Evolutionary conservation across 2,329 filamentous ascomycete genomes (phyloP).

Genomic region (Fusarium falciforme): DNA sequence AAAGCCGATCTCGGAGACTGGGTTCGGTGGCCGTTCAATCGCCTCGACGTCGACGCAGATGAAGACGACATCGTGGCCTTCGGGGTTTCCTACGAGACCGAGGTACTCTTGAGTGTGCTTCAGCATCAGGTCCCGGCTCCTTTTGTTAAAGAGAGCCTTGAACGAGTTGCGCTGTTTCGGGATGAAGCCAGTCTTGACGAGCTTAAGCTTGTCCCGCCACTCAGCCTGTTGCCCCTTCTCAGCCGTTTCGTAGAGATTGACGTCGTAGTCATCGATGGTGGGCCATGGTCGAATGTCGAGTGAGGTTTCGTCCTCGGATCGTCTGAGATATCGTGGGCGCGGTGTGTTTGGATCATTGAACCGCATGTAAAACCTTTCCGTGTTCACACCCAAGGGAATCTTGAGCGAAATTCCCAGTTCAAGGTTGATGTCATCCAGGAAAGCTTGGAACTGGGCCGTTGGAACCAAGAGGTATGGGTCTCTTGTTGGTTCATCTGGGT

Average conservation of each 20-base stretch:
- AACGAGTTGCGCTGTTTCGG: slow-evolving; percentile 53
- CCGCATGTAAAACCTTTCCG: slow-evolving; percentile 67
- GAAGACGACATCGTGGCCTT: slow-evolving; percentile 63
- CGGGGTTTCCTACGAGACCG: slow-evolving; percentile 60
- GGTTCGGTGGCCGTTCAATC: slow-evolving; percentile 73
- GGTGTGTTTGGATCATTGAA: slow-evolving; percentile 72
- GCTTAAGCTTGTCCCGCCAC: slow-evolving; percentile 38
- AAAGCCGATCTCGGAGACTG: slow-evolving; percentile 88
- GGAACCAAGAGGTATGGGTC: slow-evolving; percentile 74
- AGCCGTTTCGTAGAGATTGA: slow-evolving; percentile 46
- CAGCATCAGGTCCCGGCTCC: slow-evolving; percentile 64
- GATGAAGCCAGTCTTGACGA: slow-evolving; percentile 33
- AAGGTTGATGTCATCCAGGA: slow-evolving; percentile 74
- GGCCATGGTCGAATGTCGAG: slow-evolving; percentile 48
- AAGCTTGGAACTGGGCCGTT: slow-evolving; percentile 70
- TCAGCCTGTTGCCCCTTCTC: slow-evolving; percentile 6
- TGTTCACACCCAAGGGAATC: slow-evolving; percentile 66
- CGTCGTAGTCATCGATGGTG: slow-evolving; percentile 51
- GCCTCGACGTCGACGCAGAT: slow-evolving; percentile 86
- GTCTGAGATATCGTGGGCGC: slow-evolving; percentile 75
- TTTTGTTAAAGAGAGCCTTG: slow-evolving; percentile 62
- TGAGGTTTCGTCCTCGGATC: slow-evolving; percentile 57
- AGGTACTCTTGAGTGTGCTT: slow-evolving; percentile 77
- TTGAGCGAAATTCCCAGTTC: slow-evolving; percentile 64
- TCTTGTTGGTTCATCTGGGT: slow-evolving; percentile 59